Evolutionary conservation across 73 alveolate genomes (phyloP), one percentile per base, ranked within the genome.

Genomic region (Paramecium primaurelia): DNA sequence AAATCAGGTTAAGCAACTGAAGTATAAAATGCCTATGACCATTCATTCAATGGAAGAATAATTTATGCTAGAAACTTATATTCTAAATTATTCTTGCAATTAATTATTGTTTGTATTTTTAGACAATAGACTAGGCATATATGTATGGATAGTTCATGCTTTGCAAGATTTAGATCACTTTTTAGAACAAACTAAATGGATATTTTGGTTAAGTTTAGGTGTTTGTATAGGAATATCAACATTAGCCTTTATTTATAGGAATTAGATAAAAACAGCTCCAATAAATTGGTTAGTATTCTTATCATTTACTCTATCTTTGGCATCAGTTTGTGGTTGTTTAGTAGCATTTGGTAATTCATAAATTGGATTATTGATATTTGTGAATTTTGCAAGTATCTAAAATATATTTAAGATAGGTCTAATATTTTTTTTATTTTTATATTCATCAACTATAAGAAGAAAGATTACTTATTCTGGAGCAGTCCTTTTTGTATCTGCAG

Each of bases 401-500:
- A 18, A 10, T 10, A 11, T 2, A 6, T 3, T 16, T 6, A 54
- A 18, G 20, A 12, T 32, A 80, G 91, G 91, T 42, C 1, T 80
- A 36, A 80, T 80, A 45, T 80, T 80, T 34, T 80, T 80, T 64
- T 36, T 80, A n/a, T 80, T 80, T 80, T 45, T 80, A 54, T 80
- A 80, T 80, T 80, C 91, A 6, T 26, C 58, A 12, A 80, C 91
- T 32, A 77, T 80, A 8, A 80, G 58, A 26, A 80, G 58, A 44
- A 80, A 44, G 58, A 26, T 49, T 14, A 80, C 91, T 20, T 80
- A 80, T 80, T 80, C 47, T 10, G 91, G 91, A 80, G 47, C 91
- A 10, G 58, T 80, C 20, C 58, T 80, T n/a, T 80, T 80, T 49
- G 9, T 80, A 45, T 25, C 77, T 20, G 91, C 91, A 12, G 58